Evolutionary conservation across 441 rosid species (phyloP).

Genomic region (Croton setiger): DNA sequence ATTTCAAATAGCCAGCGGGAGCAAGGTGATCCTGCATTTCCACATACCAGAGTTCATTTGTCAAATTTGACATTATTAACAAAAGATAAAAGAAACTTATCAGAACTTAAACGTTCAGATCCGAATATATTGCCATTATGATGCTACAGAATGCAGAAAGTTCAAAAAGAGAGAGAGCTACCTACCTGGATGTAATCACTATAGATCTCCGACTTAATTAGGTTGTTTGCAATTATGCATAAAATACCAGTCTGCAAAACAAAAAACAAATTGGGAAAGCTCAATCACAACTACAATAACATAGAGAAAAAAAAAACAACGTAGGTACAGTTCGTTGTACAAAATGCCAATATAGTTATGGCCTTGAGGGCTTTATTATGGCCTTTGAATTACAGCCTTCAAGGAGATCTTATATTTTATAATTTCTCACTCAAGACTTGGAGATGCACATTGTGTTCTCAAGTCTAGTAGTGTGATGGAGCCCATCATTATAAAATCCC

Average conservation of each 20-base stretch:
- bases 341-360: not conserved
- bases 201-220: slow-evolving; percentile 57
- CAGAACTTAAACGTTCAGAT: not conserved
- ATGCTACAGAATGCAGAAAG: slow-evolving; percentile 4
- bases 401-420: not conserved
- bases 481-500: not conserved
- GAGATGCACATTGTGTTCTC: not conserved
- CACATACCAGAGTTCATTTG: slow-evolving; percentile 15
- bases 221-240: slow-evolving; percentile 47
- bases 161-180: slow-evolving; percentile 6
- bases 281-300: not conserved
- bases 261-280: slow-evolving; percentile 6
- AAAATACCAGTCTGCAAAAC: slow-evolving; percentile 54
- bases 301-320: not conserved
- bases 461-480: not conserved
- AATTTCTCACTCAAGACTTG: not conserved
- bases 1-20: slow-evolving; percentile 73
- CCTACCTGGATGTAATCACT: slow-evolving; percentile 65
- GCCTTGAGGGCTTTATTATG: not conserved
- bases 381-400: not conserved
- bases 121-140: not conserved
- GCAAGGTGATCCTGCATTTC: slow-evolving; percentile 68
- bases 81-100: not conserved
- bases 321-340: not conserved
- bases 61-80: not conserved